Evolutionary conservation across 441 rosid species (phyloP), one percentile per base, ranked within the genome.

Genomic region (Melastoma candidum): DNA sequence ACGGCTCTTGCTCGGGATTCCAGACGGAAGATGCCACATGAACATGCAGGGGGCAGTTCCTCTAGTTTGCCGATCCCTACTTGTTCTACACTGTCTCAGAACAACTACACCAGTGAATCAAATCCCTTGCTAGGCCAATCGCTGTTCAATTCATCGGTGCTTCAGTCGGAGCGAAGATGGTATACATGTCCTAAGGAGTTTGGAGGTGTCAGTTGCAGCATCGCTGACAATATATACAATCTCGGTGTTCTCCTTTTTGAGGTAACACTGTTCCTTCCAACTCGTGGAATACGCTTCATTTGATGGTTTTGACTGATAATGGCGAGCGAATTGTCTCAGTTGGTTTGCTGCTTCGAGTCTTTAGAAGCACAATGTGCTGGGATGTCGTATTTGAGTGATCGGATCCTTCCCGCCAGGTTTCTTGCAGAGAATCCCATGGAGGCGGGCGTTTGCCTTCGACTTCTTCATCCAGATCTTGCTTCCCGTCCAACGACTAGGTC

Each of bases 371-470:
- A 67, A 58, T 80, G 76, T 54, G 62, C 71, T 26, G 90, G 90
- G 52, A 86, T 93, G 97, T 68, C 74, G 53, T 88, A 89, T 62
- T 66, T 93, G 55, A 77, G 75, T 44, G 71, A 84, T 62, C 73
- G 99, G 71, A 93, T 93, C 60, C 94, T 93, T 68, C 95, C 99
- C 59, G 84, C 97, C 13, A 72, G 63, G 17, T 78, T 93, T 79
- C 77, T 88, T 36, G 83, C 95, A 11, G 93, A 83, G 68, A 83
- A 83, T 83, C 84, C 82, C 32, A 89, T 56, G 75, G 99, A 89
- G 75, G 97, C 96, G 68, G 99, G 96, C 56, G 86, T 84, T 71
- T 89, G 97, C 70, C 79, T 80, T 54, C 78, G 83, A 88, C 74
- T 87, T 54, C 89, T 93, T 62, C 89, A 93, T 71, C 97, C 97